A percentile compares a stretch with the other conserved stretches of the same genome.
phyloP scores from a whole-genome alignment of 202 grass and related monocot species.

The Miscanthus sacchariflorus region DNA sequence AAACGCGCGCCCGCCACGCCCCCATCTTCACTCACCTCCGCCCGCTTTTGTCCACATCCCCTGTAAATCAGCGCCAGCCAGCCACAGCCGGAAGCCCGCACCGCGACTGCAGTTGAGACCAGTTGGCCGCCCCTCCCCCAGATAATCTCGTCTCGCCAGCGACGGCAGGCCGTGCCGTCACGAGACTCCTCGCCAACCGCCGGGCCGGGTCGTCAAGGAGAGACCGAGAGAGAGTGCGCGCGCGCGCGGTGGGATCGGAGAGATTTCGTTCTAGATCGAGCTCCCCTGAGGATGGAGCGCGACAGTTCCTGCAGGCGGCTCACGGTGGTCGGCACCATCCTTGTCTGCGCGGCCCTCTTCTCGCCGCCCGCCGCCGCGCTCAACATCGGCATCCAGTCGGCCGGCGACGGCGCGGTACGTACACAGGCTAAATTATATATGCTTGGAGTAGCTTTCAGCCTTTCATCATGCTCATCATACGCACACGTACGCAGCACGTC shows the following conservation, averaged over 20 bases:
- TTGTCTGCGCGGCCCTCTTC: background rate
- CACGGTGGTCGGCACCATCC: background rate
- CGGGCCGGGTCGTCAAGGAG: background rate
- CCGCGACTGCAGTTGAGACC: background rate
- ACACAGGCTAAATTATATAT: background rate
- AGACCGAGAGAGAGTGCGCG: background rate
- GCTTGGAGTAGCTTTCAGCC: background rate
- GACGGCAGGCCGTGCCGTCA: background rate
- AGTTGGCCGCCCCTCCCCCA: background rate
- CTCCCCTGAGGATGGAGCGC: constrained; percentile 7
- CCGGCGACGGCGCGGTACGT: constrained; percentile 64
- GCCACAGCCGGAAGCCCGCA: background rate
- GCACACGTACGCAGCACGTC: background rate
- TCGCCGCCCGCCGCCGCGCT: constrained; percentile 60
- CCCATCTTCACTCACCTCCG: background rate
- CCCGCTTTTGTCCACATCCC: background rate
- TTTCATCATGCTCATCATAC: background rate
- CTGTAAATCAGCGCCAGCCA: constrained; percentile 36
- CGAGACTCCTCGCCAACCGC: background rate
- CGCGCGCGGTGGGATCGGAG: background rate
- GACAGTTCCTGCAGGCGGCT: constrained; percentile 8
- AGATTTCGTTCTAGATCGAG: background rate
- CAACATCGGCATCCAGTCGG: constrained; percentile 73
- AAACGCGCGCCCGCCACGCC: constrained; percentile 25
- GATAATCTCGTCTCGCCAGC: constrained; percentile 14